Evolutionary conservation across 1,284 basidiomycete genomes (phyloP).

Genomic region (Singerocomus inundabilis): DNA sequence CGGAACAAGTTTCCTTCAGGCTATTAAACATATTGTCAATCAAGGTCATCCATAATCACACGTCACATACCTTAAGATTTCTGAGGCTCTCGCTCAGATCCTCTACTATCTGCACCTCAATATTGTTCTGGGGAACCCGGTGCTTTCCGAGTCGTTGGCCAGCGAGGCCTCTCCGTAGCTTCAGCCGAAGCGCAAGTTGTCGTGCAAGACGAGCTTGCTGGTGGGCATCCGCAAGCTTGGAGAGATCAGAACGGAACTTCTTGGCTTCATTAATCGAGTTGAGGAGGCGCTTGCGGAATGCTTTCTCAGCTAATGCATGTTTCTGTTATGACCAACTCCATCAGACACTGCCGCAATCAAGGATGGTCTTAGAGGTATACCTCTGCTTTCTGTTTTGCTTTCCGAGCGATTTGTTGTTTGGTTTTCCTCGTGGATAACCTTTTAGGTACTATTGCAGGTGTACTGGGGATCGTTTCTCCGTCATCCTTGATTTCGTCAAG

Average conservation of each 20-base stretch:
- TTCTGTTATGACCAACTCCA: slow-evolving; percentile 44
- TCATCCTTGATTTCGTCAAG: slow-evolving; percentile 48
- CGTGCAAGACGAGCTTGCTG: slow-evolving; percentile 46
- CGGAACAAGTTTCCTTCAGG: slow-evolving; percentile 93
- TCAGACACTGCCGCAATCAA: not conserved
- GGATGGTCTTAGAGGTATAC: slow-evolving; percentile 37
- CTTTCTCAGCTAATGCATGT: slow-evolving; percentile 58
- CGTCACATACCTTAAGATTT: slow-evolving; percentile 68
- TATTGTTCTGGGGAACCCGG: slow-evolving; percentile 62
- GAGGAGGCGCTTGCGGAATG: slow-evolving; percentile 56
- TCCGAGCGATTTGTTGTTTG: slow-evolving; percentile 66
- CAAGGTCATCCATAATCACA: not conserved
- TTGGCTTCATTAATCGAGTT: slow-evolving; percentile 56
- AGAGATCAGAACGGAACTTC: slow-evolving; percentile 46
- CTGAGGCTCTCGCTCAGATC: slow-evolving; percentile 87
- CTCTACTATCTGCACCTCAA: slow-evolving; percentile 90
- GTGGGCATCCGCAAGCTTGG: slow-evolving; percentile 40
- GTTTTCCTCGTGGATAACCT: slow-evolving; percentile 68
- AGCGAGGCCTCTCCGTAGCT: slow-evolving; percentile 48
- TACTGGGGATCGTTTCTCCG: slow-evolving; percentile 34
- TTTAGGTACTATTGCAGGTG: slow-evolving; percentile 37
- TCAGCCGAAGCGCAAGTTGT: slow-evolving; percentile 35
- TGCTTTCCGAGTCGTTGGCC: slow-evolving; percentile 77
- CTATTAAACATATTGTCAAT: slow-evolving; percentile 38
- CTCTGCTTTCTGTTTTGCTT: slow-evolving; percentile 57